Percentiles rank a stretch among this genome's conserved stretches.
Evolutionary conservation across 768 basidiomycete genomes (phyloP).

Genomic region (Psilocybe azurescens): DNA sequence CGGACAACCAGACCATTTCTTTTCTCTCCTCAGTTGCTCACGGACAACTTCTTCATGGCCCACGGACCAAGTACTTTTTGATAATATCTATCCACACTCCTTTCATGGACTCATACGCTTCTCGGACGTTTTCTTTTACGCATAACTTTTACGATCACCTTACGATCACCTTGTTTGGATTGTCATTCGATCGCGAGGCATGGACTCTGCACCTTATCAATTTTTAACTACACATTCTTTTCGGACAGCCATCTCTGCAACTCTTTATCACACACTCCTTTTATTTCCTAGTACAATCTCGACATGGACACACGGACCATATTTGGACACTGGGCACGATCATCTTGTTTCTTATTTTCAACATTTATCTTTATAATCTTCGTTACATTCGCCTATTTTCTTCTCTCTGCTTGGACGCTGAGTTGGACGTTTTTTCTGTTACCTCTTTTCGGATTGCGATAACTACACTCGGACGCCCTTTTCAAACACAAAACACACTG

Average conservation of each 20-base stretch:
- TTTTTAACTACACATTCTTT: conserved; percentile 13
- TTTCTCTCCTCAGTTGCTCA: conserved; percentile 11
- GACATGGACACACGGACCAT: conserved; percentile 25
- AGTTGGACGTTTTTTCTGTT: conserved; percentile 14
- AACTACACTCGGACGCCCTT: neutral
- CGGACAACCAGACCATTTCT: neutral
- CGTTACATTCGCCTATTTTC: neutral
- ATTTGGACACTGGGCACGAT: conserved; percentile 19
- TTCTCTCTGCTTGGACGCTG: conserved; percentile 1
- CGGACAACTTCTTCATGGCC: conserved; percentile 18
- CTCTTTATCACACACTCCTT: conserved; percentile 1
- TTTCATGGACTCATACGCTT: conserved; percentile 24
- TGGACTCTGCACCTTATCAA: conserved; percentile 29
- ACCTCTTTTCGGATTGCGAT: neutral
- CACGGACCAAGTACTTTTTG: conserved; percentile 23
- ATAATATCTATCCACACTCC: conserved; percentile 13
- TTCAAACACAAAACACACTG: conserved; percentile 9
- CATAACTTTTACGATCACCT: conserved; percentile 15
- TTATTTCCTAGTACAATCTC: conserved; percentile 1
- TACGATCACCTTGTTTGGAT: conserved; percentile 11
- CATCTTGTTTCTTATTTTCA: conserved; percentile 1
- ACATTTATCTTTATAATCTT: conserved; percentile 3
- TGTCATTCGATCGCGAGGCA: conserved; percentile 26
- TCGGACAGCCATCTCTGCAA: neutral
- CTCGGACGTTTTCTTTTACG: conserved; percentile 27